Percentiles rank a stretch among this genome's conserved stretches.
Evolutionary conservation across 257 asterid genomes (phyloP).

Genomic region (Phtheirospermum japonicum): DNA sequence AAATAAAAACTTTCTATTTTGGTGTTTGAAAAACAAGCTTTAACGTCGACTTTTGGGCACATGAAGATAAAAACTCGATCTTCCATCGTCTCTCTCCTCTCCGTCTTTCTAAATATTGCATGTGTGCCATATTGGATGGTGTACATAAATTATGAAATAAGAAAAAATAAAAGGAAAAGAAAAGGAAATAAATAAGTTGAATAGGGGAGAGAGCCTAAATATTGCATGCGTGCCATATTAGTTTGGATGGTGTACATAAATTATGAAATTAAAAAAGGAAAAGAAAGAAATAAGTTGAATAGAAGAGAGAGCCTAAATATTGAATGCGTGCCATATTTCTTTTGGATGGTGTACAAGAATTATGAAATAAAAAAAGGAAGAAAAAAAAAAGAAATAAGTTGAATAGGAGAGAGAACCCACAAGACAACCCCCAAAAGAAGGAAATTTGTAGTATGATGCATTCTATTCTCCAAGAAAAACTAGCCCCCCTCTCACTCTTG

Average conservation of each 20-base stretch:
- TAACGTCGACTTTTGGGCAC: too few relatives aligned
- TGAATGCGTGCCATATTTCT: neutral
- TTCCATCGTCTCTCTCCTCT: too few relatives aligned
- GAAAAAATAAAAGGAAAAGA: neutral
- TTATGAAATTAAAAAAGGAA: neutral
- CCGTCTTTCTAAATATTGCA: too few relatives aligned
- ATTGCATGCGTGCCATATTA: neutral
- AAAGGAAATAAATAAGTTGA: neutral
- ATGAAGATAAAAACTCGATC: too few relatives aligned
- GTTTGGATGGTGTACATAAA: neutral
- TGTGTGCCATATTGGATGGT: neutral
- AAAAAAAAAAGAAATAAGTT: neutral
- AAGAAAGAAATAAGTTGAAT: neutral
- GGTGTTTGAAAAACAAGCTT: too few relatives aligned
- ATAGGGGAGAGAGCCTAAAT: too few relatives aligned
- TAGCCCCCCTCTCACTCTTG: conserved; percentile 16
- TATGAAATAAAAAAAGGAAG: neutral
- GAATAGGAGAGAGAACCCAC: neutral
- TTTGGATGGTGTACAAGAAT: neutral
- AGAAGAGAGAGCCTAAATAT: too few relatives aligned
- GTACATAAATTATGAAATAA: neutral
- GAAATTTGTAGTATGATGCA: conserved; percentile 28
- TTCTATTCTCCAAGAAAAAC: conserved; percentile 18
- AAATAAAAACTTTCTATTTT: too few relatives aligned
- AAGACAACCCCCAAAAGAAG: neutral